Conservation (phyloP, 2,329 filamentous ascomycete species). For the Colletotrichum sp. region DNA sequence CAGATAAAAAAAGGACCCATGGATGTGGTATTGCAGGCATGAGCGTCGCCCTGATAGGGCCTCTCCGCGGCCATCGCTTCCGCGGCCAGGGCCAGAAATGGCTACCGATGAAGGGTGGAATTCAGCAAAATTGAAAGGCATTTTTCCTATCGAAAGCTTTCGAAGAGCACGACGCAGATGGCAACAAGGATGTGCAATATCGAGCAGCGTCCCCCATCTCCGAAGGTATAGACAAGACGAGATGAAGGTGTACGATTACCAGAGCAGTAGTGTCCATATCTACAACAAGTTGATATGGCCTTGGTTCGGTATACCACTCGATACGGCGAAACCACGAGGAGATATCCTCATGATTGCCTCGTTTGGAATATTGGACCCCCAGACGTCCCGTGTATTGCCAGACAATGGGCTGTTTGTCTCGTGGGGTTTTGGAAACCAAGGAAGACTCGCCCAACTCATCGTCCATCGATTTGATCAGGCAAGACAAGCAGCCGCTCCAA, state of each 20-base stretch:
- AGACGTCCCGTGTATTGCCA: neutral
- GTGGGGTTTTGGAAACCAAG: neutral
- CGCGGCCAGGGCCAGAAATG: neutral
- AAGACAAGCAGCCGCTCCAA: neutral
- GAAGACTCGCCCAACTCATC: neutral
- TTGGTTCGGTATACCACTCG: neutral
- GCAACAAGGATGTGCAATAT: neutral
- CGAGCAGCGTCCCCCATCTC: neutral
- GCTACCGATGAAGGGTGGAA: neutral
- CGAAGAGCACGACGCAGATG: neutral
- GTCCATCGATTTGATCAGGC: neutral
- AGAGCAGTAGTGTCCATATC: neutral
- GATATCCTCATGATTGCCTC: neutral
- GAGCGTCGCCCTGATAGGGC: neutral
- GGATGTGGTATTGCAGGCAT: neutral
- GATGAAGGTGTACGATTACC: neutral
- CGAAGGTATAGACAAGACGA: neutral
- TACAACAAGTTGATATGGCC: neutral
- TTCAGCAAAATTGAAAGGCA: neutral
- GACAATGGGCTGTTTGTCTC: neutral
- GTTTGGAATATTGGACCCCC: neutral
- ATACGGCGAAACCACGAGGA: neutral
- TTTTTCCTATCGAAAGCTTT: neutral
- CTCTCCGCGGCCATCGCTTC: neutral
- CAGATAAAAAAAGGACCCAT: neutral